A percentile compares a stretch with the other conserved stretches of the same genome.
Evolutionary conservation across 805 yeast species (phyloP).

Genomic region (Ogataea polymorpha): DNA sequence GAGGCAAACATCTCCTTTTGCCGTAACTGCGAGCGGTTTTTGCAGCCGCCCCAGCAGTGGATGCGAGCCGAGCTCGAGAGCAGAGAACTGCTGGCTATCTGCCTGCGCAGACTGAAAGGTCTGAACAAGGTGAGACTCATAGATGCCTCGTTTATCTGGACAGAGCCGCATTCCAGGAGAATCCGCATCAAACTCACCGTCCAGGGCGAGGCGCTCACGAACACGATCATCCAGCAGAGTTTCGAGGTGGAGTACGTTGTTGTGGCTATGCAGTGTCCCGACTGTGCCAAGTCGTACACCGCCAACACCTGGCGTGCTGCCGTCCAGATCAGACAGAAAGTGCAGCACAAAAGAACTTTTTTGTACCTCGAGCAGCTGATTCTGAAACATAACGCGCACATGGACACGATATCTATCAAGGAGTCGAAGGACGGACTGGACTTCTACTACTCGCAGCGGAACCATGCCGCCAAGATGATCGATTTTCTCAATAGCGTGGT

Average conservation of each 20-base stretch:
- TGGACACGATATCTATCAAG: slow-evolving; percentile 88
- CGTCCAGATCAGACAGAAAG: slow-evolving; percentile 97
- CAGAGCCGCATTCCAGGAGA: slow-evolving; percentile 98
- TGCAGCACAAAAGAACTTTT: slow-evolving; percentile 93
- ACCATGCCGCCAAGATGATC: slow-evolving; percentile 91
- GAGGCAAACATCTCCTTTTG: slow-evolving; percentile 93
- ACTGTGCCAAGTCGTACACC: slow-evolving; percentile 96
- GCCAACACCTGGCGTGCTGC: slow-evolving; percentile 98
- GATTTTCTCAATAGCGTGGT: slow-evolving; percentile 84
- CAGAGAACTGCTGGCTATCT: slow-evolving; percentile 85
- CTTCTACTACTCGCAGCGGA: slow-evolving; percentile 83
- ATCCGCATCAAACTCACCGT: slow-evolving; percentile 87
- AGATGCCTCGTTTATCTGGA: slow-evolving; percentile 96
- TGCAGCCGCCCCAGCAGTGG: slow-evolving; percentile 96
- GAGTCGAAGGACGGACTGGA: slow-evolving; percentile 94
- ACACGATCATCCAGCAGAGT: slow-evolving; percentile 88
- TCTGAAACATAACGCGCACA: slow-evolving; percentile 87
- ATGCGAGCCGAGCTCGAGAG: slow-evolving; percentile 86
- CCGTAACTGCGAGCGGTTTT: slow-evolving; percentile 93
- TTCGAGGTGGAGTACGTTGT: slow-evolving; percentile 94
- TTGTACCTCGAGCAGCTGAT: slow-evolving; percentile 93
- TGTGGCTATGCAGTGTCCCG: slow-evolving; percentile 95
- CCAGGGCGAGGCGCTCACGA: slow-evolving; percentile 93
- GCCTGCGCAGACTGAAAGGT: slow-evolving; percentile 86
- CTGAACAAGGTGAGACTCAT: slow-evolving; percentile 78